Evolutionary conservation across 805 yeast species (phyloP).

Genomic region (Pichia gijzeniarum): DNA sequence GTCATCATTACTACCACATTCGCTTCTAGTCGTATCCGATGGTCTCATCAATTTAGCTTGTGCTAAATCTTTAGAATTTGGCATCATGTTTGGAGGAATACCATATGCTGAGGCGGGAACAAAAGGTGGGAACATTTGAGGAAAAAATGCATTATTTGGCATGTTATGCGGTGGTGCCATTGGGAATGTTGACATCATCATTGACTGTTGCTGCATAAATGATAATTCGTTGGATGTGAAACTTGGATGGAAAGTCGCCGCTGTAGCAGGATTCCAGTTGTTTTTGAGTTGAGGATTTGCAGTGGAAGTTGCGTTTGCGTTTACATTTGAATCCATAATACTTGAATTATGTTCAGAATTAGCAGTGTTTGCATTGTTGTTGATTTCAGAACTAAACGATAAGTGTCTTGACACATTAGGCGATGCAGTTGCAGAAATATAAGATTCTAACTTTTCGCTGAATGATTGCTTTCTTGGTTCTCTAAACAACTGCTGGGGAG

Average conservation of each 20-base stretch:
- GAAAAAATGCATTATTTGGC: constrained; percentile 32
- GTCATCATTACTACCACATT: constrained; percentile 6
- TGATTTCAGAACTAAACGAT: constrained; percentile 26
- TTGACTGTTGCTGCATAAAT: constrained; percentile 13
- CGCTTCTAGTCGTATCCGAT: constrained; percentile 9
- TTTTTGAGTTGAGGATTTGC: constrained; percentile 20
- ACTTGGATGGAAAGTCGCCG: constrained; percentile 51
- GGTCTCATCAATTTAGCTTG: constrained; percentile 6
- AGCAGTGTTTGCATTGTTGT: constrained; percentile 15
- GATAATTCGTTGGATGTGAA: constrained; percentile 10
- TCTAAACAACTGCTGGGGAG: constrained; percentile 27
- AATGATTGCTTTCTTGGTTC: constrained; percentile 41
- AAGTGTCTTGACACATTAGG: constrained; percentile 26
- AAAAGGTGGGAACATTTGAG: constrained; percentile 31
- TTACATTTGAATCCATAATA: constrained; percentile 23
- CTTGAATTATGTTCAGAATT: constrained; percentile 32
- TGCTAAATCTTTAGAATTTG: not conserved
- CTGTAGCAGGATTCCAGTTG: constrained; percentile 65
- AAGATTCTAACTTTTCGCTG: constrained; percentile 58
- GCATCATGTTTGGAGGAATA: constrained; percentile 1
- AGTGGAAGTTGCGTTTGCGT: constrained; percentile 14
- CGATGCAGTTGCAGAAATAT: constrained; percentile 29
- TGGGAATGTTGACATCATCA: constrained; percentile 20
- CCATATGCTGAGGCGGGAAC: constrained; percentile 18
- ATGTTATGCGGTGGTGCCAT: constrained; percentile 28